phyloP scores from a whole-genome alignment of 768 basidiomycete genomes.

The Hirschioporus abietinus region DNA sequence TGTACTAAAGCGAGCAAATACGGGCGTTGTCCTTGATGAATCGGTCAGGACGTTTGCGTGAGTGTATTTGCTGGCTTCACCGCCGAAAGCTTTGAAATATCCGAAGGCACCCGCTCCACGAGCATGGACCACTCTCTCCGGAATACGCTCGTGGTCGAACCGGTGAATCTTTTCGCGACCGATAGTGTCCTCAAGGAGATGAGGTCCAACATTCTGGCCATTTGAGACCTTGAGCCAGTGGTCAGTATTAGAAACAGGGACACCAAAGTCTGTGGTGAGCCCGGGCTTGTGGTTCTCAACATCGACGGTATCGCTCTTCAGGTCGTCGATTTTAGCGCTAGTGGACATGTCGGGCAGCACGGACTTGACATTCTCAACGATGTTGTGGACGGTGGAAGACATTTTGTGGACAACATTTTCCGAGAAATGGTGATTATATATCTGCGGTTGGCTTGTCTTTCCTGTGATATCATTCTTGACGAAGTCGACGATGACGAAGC shows the following conservation, averaged over 20 bases:
- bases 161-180: slow-evolving; percentile 70
- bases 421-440: background rate
- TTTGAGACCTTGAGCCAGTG: slow-evolving; percentile 56
- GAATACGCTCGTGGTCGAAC: slow-evolving; percentile 88
- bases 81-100: slow-evolving; percentile 69
- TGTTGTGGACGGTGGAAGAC: background rate
- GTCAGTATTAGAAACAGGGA: slow-evolving; percentile 55
- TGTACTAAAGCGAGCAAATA: slow-evolving; percentile 82
- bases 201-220: slow-evolving; percentile 53
- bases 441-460: background rate
- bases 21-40: slow-evolving; percentile 63
- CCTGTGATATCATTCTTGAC: background rate
- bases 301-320: slow-evolving; percentile 1
- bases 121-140: slow-evolving; percentile 51
- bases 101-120: slow-evolving; percentile 80
- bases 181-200: slow-evolving; percentile 74
- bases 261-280: slow-evolving; percentile 61
- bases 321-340: background rate
- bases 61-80: slow-evolving; percentile 66
- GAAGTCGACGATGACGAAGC: background rate
- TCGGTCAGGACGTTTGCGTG: slow-evolving; percentile 69
- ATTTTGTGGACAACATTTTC: background rate
- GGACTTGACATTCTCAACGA: background rate
- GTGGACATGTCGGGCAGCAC: background rate
- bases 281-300: slow-evolving; percentile 4